A percentile compares a stretch with the other conserved stretches of the same genome.
These are phyloP conservation scores for Sporothrix euskadiensis DNA, from an alignment of 2,329 filamentous ascomycete genomes.

Conservation along the genomic window DNA sequence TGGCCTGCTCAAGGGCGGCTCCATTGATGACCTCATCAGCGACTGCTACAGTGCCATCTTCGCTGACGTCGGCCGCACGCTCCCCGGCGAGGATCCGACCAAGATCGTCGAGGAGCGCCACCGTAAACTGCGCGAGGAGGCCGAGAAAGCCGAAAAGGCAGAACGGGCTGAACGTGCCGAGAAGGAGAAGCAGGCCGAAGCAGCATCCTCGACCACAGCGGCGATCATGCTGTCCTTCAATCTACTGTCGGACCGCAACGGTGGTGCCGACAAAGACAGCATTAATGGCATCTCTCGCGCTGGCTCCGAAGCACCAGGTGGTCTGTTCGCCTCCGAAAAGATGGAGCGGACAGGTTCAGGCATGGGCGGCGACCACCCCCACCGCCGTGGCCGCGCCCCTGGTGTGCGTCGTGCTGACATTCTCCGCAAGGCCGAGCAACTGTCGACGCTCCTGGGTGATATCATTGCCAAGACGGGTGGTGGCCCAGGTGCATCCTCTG, in stretches of 20 bases:
- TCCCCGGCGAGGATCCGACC: constrained; percentile 55
- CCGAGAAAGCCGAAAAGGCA: constrained; percentile 35
- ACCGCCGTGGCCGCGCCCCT: constrained; percentile 43
- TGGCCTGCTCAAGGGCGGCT: constrained; percentile 77
- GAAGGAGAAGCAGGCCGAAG: constrained; percentile 29
- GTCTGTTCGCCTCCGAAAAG: constrained; percentile 36
- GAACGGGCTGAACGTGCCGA: constrained; percentile 30
- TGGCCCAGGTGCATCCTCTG: constrained; percentile 32
- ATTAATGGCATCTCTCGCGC: constrained; percentile 27
- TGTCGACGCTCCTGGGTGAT: constrained; percentile 53
- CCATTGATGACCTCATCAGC: constrained; percentile 90
- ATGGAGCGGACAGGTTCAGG: constrained; percentile 43
- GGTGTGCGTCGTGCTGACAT: constrained; percentile 59
- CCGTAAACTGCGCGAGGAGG: constrained; percentile 40
- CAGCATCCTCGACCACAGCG: constrained; percentile 30
- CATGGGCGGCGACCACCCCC: constrained; percentile 40
- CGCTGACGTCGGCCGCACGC: constrained; percentile 61
- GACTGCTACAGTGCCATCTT: constrained; percentile 85
- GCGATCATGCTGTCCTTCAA: constrained; percentile 34
- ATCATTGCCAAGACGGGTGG: constrained; percentile 44
- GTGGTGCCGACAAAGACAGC: constrained; percentile 22
- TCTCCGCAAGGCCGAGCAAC: constrained; percentile 62
- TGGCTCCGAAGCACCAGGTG: constrained; percentile 34
- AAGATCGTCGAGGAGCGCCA: constrained; percentile 49
- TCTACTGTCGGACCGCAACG: constrained; percentile 26